Base-by-base conservation (phyloP, 2,329 filamentous ascomycete genomes). In the Fusarium phyllophilum region DNA sequence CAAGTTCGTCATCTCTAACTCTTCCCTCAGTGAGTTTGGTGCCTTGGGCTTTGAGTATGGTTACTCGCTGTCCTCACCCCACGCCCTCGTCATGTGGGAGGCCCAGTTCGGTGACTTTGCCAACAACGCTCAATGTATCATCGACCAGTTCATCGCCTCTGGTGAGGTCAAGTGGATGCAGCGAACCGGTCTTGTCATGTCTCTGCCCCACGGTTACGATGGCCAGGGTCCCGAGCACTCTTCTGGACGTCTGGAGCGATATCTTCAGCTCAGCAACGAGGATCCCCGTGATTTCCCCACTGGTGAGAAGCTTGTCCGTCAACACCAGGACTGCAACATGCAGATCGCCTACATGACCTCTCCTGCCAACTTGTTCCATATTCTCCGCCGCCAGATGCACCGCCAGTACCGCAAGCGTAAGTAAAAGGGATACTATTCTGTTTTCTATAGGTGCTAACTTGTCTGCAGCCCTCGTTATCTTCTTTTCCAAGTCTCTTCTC, bases 281-380 rank as follows among this genome's bases (percentile, higher is more conserved):
- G 96, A 99, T 81, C 95, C 96, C 64, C 94, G 96, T 74, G 90
- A 96, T 79, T 99, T 95, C 91, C 96, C 96, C 60, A 88, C 91
- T 4, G 87, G 89, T 38, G 95, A 97, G 76, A 98, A 96, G 88
- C 90, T 98, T 70, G 92, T 97, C 62, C 94, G 96, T 78, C 96
- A 98, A 85, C 96, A 99, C 87, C 96, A 99, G 86, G 96, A 99
- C 86, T 97, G 95, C 89, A 99, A 99, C 87, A 97, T 99, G 91
- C 96, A 99, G 86, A 93, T 99, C 82, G 95, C 92, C 63, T 97
- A 96, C 88, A 95, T 97, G 91, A 99, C 96, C n/a, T 94, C 93
- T 52, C 96, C 96, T 34, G 90, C 96, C 75, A 99, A 99, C 85
- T 84, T 97, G 82, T 99, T 99, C 92, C 96, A 99, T 85, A 92